Base-by-base conservation (phyloP, 2,329 filamentous ascomycete species). In the Colletotrichum tamarilloi region DNA sequence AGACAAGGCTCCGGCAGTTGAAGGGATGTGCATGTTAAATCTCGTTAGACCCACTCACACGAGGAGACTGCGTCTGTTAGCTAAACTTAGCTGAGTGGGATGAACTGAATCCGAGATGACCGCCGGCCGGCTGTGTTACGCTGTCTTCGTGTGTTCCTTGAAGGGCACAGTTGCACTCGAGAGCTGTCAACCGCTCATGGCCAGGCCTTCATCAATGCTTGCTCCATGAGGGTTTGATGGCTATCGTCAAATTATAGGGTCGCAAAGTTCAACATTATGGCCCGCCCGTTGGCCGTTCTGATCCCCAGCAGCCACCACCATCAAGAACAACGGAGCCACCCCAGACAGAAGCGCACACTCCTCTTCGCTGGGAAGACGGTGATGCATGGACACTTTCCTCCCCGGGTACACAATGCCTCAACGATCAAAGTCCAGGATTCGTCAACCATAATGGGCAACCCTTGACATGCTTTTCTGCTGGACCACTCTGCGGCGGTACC, bases 21-120 rank as follows among this genome's bases (percentile, higher is more conserved):
- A 32, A 73, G 62, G 71, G 71, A 71, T 73, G 46, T 65, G 71
- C 71, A 65, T 71, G 60, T 62, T 73, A 62, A 73, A 70, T 70
- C 56, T 73, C 71, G 71, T 73, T 62, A 73, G 67, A 73, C 71
- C 71, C 71, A 73, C 71, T 63, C 71, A 73, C 67, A 73, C 67
- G 67, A 71, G 71, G 67, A 71, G 65, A 70, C 71, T 63, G 58
- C 71, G 56, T 70, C 67, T 66, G 49, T 35, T 71, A 62, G 71
- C 67, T 65, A 71, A 73, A 73, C 55, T 70, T 62, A 70, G 67
- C 71, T 65, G 67, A 64, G 71, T 70, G 60, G 71, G 71, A 73
- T 73, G 71, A 73, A 73, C 71, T 66, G 62, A 73, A 67, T 73
- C 67, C 71, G 67, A 73, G 55, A 62, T 73, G 67, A 57, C 67